phyloP scores from a whole-genome alignment of 1,284 basidiomycete genomes.

The Ceratobasidium sp. region DNA sequence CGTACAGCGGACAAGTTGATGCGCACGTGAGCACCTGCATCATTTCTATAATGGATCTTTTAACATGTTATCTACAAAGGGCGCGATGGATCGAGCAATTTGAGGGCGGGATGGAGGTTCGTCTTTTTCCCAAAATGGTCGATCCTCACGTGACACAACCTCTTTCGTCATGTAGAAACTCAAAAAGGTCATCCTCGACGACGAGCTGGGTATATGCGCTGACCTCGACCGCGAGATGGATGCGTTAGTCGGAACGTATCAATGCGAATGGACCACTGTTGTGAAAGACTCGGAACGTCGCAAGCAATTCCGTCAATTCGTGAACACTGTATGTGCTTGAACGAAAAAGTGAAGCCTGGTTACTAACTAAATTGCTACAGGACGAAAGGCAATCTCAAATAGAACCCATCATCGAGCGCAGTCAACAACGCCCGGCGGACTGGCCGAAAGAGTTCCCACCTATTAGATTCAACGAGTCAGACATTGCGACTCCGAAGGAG shows the following conservation, averaged over 20 bases:
- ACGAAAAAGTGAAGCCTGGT: neutral
- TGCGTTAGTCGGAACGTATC: slow-evolving; percentile 73
- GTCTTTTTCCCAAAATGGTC: slow-evolving; percentile 7
- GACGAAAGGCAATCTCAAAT: slow-evolving; percentile 66
- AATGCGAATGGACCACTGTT: slow-evolving; percentile 79
- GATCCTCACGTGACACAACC: neutral
- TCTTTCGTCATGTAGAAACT: slow-evolving; percentile 62
- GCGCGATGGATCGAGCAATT: slow-evolving; percentile 81
- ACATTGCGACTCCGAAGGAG: slow-evolving; percentile 62
- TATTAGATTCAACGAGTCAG: slow-evolving; percentile 62
- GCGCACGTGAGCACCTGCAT: slow-evolving; percentile 32
- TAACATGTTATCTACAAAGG: slow-evolving; percentile 56
- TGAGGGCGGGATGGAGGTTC: slow-evolving; percentile 76
- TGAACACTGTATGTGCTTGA: slow-evolving; percentile 66
- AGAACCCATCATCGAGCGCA: slow-evolving; percentile 73
- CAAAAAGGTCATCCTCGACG: slow-evolving; percentile 76
- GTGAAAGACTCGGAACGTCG: slow-evolving; percentile 69
- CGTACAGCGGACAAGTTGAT: slow-evolving; percentile 74
- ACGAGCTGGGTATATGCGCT: slow-evolving; percentile 79
- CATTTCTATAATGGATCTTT: neutral
- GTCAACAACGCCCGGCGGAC: slow-evolving; percentile 75
- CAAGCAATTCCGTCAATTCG: slow-evolving; percentile 75
- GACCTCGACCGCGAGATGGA: slow-evolving; percentile 81
- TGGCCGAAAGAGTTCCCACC: slow-evolving; percentile 73
- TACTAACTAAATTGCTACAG: slow-evolving; percentile 49